Base-by-base conservation (phyloP, 2,329 filamentous ascomycete genomes). In the Elsinoe ampelina region DNA sequence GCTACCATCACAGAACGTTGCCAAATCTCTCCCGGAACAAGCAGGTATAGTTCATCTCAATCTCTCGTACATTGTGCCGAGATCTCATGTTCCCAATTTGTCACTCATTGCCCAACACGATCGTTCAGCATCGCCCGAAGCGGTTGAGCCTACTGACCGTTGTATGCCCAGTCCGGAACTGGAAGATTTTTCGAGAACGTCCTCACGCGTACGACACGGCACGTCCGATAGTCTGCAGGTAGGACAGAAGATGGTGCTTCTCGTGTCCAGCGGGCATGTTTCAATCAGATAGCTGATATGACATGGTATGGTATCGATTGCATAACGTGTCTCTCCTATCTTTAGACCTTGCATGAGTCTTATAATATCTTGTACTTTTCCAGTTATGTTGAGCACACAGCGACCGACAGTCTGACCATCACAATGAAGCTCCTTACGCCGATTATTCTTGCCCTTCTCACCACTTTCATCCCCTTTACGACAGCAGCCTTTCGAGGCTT, bases 401-500 rank as follows among this genome's bases (percentile, higher is more conserved):
- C 5, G 20, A 22, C n/a, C 26, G 5, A 20, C 48, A 13, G 19
- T 34, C 36, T 3, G 15, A 20, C 48, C 12, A 19, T 17, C 26
- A 52, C 19, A 36, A 52, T 52, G 48, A 52, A 52, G 48, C 48
- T 52, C 48, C 32, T 39, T 19, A 52, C 26, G 4, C 32, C 48
- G 8, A 39, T 13, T 19, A 10, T 52, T 17, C 17, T 52, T 19
- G 19, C 48, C 3, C 15, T 52, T 15, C 62, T 71, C 32, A 65
- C 68, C 55, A 65, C 68, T 39, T 60, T 65, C 35, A 54, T 71
- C 12, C 63, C 69, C 3, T 63, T 63, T 35, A 63, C 65, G 22
- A 59, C 60, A 30, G 72, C 71, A 5, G 73, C 70, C 64, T 72
- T 68, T 66, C 69, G 70, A 50, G 72, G 72, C 22, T 73, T 75